Evolutionary conservation across 371 early-diverging fungal species (phyloP), one percentile per base, ranked within the genome.

Genomic region (Mucor irregularis): DNA sequence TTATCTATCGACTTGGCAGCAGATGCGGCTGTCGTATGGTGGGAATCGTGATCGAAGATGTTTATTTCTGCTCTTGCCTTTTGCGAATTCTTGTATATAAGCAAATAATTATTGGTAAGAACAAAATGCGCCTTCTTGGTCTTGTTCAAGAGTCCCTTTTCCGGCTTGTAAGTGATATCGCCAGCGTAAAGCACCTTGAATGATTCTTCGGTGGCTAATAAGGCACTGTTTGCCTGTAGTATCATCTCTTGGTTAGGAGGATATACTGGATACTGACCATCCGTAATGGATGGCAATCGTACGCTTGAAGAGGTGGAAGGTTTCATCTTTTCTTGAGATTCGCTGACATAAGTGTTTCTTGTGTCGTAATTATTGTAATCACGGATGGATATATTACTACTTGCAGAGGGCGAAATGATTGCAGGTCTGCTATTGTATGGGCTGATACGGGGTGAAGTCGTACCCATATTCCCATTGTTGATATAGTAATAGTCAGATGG

Each of bases 181-280:
- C 76, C 69, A 16, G 76, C 66, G 45, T 71, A 69, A 13, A 71
- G 24, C 2, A 75, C 65, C 10, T 61, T 53, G 10, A 68, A 49
- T 11, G 60, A 44, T 25, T 21, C 16, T 37, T 64, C 61, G 2
- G 39, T 38, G 17, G 35, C 56, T 9, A 28, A 25, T 3, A 65
- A 22, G 11, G 22, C 5, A 4, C 3, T 25, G 7, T 33, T 56
- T 2, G 47, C 30, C 5, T 22, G 30, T 4, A 42, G 40, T 7
- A 13, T 44, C 17, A 39, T 51, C n/a, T 56, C 56, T 26, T 55
- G 48, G 9, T 56, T 52, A 7, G 61, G 65, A 9, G 65, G 65
- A 17, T 61, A 65, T 8, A 61, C 17, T 4, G 49, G 28, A 22
- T 21, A 3, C 31, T 30, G 29, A 31, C n/a, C 31, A 17, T 30